Percentiles rank a stretch among this genome's conserved stretches.
phyloP scores from a whole-genome alignment of 371 early-diverging fungal species.

The Rhizomucor miehei region DNA sequence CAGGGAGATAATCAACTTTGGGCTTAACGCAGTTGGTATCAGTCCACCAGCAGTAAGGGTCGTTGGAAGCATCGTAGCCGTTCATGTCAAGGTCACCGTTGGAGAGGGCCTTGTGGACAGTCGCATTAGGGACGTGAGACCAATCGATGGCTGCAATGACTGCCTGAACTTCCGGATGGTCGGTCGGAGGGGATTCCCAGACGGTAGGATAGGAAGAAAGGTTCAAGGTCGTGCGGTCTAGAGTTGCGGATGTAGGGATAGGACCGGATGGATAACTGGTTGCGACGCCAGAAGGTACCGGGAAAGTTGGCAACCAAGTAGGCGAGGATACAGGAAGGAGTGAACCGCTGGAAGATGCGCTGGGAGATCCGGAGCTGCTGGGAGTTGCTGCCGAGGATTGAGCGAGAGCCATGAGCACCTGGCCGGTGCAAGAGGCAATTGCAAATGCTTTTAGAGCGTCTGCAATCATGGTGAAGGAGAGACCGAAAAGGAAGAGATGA shows the following conservation, averaged over 20 bases:
- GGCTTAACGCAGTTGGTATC: conserved; percentile 41
- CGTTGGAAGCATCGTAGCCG: conserved; percentile 27
- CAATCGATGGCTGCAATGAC: conserved; percentile 44
- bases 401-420: conserved; percentile 1
- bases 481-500: neutral
- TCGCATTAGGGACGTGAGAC: conserved; percentile 41
- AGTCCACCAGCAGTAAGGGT: conserved; percentile 52
- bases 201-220: conserved; percentile 33
- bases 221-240: conserved; percentile 22
- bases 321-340: conserved; percentile 39
- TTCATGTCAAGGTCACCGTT: conserved; percentile 16
- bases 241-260: conserved; percentile 16
- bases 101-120: conserved; percentile 19
- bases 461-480: neutral
- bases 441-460: neutral
- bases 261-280: conserved; percentile 32
- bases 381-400: neutral
- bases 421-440: neutral
- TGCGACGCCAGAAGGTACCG: conserved; percentile 24
- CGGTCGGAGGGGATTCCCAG: conserved; percentile 30
- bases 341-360: conserved; percentile 11
- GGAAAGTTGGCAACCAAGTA: conserved; percentile 36
- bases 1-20: conserved; percentile 36
- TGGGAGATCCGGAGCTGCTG: neutral
- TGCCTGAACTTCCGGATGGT: conserved; percentile 32